phyloP scores from a whole-genome alignment of 139 green algal species.

The Microglena sp. region DNA sequence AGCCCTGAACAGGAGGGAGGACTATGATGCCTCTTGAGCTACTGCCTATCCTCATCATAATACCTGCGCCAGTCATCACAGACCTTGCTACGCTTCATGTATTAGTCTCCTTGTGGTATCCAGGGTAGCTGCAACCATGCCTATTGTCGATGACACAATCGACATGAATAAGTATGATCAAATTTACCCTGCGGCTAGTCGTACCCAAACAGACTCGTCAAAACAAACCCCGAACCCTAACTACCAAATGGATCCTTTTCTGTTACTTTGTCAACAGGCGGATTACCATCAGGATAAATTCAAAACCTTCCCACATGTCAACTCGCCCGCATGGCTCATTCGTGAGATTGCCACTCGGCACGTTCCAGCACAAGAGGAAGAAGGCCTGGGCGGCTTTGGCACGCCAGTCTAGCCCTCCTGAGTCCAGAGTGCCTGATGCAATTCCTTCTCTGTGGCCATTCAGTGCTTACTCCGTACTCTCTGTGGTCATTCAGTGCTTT shows the following conservation, averaged over 20 bases:
- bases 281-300: conserved; percentile 20
- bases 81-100: not conserved
- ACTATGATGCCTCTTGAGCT: not conserved
- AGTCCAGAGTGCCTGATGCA: too few species aligned
- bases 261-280: conserved; percentile 1
- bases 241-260: not conserved
- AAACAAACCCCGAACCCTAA: not conserved
- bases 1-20: too few species aligned
- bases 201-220: not conserved
- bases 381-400: too few species aligned
- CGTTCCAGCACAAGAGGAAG: too few species aligned
- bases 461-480: too few species aligned
- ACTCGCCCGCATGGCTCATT: conserved; percentile 23
- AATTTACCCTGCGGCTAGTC: not conserved
- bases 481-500: too few species aligned
- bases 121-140: not conserved
- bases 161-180: not conserved
- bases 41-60: not conserved
- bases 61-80: not conserved
- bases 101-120: not conserved
- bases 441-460: too few species aligned
- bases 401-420: too few species aligned
- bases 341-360: conserved; percentile 8
- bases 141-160: not conserved
- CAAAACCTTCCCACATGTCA: conserved; percentile 22